phyloP scores from a whole-genome alignment of 2,329 filamentous ascomycete species.

The Epichloe gansuensis region DNA sequence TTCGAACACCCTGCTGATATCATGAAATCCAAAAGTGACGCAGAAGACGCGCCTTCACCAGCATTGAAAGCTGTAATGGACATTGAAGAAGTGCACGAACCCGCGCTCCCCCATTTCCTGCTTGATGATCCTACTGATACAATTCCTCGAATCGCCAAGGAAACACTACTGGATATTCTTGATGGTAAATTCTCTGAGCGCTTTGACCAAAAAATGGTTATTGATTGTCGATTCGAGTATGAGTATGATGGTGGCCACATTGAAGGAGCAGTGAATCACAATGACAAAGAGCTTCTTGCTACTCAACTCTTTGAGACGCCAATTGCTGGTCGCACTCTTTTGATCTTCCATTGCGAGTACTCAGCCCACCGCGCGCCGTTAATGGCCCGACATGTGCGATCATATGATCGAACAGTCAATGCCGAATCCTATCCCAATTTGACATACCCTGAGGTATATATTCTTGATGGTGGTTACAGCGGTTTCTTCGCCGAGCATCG shows the following conservation, averaged over 20 bases:
- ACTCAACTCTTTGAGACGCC: conserved; percentile 61
- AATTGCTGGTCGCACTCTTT: conserved; percentile 57
- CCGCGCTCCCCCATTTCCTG: conserved; percentile 65
- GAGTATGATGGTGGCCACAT: conserved; percentile 97
- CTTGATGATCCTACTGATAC: conserved; percentile 70
- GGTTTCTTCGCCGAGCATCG: conserved; percentile 75
- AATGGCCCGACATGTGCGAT: conserved; percentile 88
- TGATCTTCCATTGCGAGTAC: conserved; percentile 97
- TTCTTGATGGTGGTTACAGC: conserved; percentile 92
- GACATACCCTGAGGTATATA: conserved; percentile 95
- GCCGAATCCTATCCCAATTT: conserved; percentile 74
- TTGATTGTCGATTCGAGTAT: conserved; percentile 98
- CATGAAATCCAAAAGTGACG: conserved; percentile 60
- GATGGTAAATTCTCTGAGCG: conserved; percentile 67
- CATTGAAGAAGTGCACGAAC: conserved; percentile 61
- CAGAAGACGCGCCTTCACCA: conserved; percentile 33
- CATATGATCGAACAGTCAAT: conserved; percentile 76
- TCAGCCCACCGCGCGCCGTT: conserved; percentile 91
- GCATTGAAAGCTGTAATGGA: conserved; percentile 66
- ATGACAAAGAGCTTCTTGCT: conserved; percentile 83
- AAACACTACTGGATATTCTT: conserved; percentile 74
- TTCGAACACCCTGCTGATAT: conserved; percentile 86
- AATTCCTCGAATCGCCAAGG: conserved; percentile 73
- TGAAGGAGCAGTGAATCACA: conserved; percentile 85
- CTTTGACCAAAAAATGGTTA: conserved; percentile 72